Conservation (phyloP, 2,329 filamentous ascomycete genomes). For the Penicillium sp. region DNA sequence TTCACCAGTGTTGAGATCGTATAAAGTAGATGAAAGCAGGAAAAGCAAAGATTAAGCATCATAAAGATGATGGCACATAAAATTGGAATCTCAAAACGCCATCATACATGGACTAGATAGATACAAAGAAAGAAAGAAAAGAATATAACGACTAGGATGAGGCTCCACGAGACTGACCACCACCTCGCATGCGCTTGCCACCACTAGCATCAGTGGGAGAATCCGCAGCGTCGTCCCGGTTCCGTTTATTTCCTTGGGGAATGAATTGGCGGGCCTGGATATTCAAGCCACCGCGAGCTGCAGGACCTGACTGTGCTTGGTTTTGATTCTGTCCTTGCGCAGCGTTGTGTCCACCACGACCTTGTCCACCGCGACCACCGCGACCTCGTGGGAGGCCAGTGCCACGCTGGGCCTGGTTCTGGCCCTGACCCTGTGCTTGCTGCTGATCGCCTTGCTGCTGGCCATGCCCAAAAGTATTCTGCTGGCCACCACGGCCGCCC, state of each 20-base stretch:
- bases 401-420: constrained; percentile 34
- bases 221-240: constrained; percentile 53
- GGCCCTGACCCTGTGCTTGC: constrained; percentile 26
- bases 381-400: constrained; percentile 46
- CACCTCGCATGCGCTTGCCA: constrained; percentile 52
- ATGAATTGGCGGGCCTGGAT: constrained; percentile 56
- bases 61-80: neutral
- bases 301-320: constrained; percentile 22
- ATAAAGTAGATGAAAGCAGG: neutral
- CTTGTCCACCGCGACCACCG: constrained; percentile 40
- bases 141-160: constrained; percentile 10
- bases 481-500: constrained; percentile 38
- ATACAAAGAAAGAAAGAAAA: constrained; percentile 19
- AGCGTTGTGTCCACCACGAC: constrained; percentile 42
- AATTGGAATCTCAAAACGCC: constrained; percentile 7
- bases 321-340: constrained; percentile 16
- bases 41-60: neutral
- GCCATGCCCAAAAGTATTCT: constrained; percentile 28
- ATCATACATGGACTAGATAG: constrained; percentile 19
- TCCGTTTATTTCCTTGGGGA: constrained; percentile 58
- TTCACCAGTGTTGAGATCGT: no score
- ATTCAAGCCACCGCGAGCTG: constrained; percentile 21
- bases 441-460: constrained; percentile 33
- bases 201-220: constrained; percentile 39
- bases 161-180: constrained; percentile 34